phyloP scores from a whole-genome alignment of 176 grass and related monocot genomes.

The Musa acuminata region DNA sequence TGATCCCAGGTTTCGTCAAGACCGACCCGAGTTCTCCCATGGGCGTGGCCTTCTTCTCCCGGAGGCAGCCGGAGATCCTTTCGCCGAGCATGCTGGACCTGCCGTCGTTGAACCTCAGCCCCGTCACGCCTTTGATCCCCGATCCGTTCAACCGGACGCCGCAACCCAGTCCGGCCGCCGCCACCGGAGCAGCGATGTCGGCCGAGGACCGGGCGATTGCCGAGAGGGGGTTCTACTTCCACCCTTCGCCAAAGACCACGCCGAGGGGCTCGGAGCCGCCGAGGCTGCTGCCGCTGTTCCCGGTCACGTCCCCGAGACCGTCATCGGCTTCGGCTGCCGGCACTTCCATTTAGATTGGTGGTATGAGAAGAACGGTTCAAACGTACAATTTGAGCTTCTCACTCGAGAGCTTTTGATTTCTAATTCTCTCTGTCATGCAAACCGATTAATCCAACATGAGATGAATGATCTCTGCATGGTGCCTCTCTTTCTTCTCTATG shows the following conservation, averaged over 20 bases:
- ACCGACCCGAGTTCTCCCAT: neutral
- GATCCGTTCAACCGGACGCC: slow-evolving; percentile 50
- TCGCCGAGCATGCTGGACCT: slow-evolving; percentile 85
- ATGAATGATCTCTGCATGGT: neutral
- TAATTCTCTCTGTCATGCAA: neutral
- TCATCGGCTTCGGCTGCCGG: slow-evolving; percentile 22
- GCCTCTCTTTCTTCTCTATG: neutral
- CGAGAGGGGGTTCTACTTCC: slow-evolving; percentile 68
- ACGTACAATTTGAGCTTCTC: neutral
- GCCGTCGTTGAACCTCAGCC: slow-evolving; percentile 68
- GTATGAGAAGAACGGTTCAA: neutral
- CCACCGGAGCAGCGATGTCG: slow-evolving; percentile 20
- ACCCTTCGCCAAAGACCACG: slow-evolving; percentile 54
- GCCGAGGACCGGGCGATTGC: slow-evolving; percentile 74
- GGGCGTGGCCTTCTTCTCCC: slow-evolving; percentile 23
- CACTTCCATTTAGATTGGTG: neutral
- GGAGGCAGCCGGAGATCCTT: slow-evolving; percentile 54
- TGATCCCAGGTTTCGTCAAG: slow-evolving; percentile 38
- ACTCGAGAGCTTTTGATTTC: neutral
- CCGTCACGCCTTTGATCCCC: slow-evolving; percentile 67
- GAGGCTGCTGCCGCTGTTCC: slow-evolving; percentile 82
- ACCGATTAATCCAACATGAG: neutral
- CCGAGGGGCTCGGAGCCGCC: slow-evolving; percentile 34
- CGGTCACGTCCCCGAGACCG: slow-evolving; percentile 53
- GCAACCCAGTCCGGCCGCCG: slow-evolving; percentile 7